phyloP scores from a whole-genome alignment of 1,139 yeast species.

The Kodamaea alishanica region DNA sequence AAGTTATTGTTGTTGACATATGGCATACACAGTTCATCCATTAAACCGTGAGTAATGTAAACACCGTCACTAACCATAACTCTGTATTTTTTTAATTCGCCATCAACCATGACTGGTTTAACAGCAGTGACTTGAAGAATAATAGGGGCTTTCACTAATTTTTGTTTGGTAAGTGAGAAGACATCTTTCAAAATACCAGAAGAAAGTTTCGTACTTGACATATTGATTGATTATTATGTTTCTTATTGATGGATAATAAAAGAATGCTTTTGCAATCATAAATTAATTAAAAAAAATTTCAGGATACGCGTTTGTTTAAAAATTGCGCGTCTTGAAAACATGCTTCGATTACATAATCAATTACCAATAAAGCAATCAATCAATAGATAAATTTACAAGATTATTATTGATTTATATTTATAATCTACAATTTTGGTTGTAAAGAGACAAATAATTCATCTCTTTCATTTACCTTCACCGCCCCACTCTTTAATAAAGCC shows the following conservation, averaged over 20 bases:
- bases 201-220: neutral
- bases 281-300: no score
- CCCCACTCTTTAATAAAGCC: constrained; percentile 67
- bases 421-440: constrained; percentile 36
- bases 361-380: no score
- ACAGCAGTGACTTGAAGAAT: constrained; percentile 48
- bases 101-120: constrained; percentile 40
- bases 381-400: no score
- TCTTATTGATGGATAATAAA: no score
- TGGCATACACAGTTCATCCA: constrained; percentile 56
- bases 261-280: no score
- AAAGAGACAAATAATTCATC: constrained; percentile 44
- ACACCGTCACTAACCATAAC: constrained; percentile 64
- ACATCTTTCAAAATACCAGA: constrained; percentile 1
- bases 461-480: constrained; percentile 41
- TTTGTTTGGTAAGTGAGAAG: constrained; percentile 6
- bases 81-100: constrained; percentile 47
- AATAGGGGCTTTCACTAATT: constrained; percentile 24
- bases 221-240: no score
- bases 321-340: no score
- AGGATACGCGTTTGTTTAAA: no score
- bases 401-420: no score
- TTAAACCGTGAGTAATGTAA: constrained; percentile 59
- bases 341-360: no score
- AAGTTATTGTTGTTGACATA: constrained; percentile 48